phyloP scores from a whole-genome alignment of 371 early-diverging fungal species.

The Mucor velutinosus region DNA sequence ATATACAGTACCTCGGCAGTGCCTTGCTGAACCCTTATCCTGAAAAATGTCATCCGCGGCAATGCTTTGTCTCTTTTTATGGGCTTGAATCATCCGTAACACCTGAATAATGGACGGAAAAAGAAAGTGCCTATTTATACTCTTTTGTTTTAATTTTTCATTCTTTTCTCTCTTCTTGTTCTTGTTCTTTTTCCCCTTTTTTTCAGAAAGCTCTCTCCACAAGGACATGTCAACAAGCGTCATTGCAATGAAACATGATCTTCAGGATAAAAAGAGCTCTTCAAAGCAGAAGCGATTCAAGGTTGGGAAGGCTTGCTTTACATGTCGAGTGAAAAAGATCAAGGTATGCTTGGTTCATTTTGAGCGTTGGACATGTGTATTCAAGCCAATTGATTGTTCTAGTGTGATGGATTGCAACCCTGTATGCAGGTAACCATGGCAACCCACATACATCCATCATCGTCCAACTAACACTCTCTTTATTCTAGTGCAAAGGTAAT shows the following conservation, averaged over 20 bases:
- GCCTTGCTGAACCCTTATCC: slow-evolving; percentile 2
- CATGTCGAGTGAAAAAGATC: slow-evolving; percentile 52
- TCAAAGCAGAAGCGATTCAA: slow-evolving; percentile 43
- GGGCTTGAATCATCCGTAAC: background rate
- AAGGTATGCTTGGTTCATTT: slow-evolving; percentile 30
- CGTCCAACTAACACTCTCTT: background rate
- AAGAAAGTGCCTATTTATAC: background rate
- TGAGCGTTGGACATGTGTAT: background rate
- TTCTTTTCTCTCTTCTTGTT: background rate
- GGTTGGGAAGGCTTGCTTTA: slow-evolving; percentile 49
- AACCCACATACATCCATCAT: background rate
- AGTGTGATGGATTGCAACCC: slow-evolving; percentile 57
- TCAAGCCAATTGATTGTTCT: background rate
- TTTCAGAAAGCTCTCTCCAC: background rate
- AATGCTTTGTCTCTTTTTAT: background rate
- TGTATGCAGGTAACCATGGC: slow-evolving; percentile 53
- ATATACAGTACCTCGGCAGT: slow-evolving; percentile 1
- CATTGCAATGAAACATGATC: slow-evolving; percentile 5
- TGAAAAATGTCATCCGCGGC: background rate
- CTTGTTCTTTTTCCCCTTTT: background rate
- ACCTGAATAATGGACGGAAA: background rate
- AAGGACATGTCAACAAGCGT: background rate
- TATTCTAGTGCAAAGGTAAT: slow-evolving; percentile 19
- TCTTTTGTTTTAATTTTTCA: background rate
- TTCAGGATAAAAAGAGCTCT: slow-evolving; percentile 2